These are phyloP conservation scores for Allium sativum DNA, from an alignment of 106 monocot species.

Conservation along the genomic window DNA sequence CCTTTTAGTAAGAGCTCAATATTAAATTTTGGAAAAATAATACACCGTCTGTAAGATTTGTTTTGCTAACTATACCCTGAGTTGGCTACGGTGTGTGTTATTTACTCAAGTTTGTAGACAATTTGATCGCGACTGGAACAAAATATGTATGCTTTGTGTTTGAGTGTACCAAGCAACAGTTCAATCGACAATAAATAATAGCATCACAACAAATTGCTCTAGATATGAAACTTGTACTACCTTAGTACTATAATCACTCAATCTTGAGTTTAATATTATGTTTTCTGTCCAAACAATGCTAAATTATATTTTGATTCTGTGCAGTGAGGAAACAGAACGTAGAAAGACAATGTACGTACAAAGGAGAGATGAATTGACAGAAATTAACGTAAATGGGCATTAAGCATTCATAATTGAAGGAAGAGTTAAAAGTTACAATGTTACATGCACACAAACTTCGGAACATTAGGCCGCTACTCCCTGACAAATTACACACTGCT, in stretches of 20 bases:
- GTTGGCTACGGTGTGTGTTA: background rate
- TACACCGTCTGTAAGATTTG: background rate
- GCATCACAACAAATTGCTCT: background rate
- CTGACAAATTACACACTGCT: too few species aligned
- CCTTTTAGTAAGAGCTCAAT: background rate
- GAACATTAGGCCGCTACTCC: too few species aligned
- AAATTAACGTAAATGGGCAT: conserved; percentile 22
- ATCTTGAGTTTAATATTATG: background rate
- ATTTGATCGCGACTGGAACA: background rate
- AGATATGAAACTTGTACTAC: background rate
- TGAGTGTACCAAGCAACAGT: background rate
- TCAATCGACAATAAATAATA: background rate
- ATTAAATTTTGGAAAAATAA: background rate
- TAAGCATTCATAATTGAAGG: background rate
- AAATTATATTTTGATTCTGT: background rate
- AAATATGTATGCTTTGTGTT: background rate
- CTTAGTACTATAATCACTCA: background rate
- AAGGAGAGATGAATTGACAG: conserved; percentile 17
- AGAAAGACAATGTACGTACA: conserved; percentile 17
- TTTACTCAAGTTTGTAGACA: background rate
- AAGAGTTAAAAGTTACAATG: background rate
- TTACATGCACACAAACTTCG: too few species aligned
- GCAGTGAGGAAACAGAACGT: conserved; percentile 19
- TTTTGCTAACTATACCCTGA: background rate
- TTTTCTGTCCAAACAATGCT: background rate